Evolutionary conservation across 2,329 filamentous ascomycete genomes (phyloP).

Genomic region (Plectosphaerella plurivora): DNA sequence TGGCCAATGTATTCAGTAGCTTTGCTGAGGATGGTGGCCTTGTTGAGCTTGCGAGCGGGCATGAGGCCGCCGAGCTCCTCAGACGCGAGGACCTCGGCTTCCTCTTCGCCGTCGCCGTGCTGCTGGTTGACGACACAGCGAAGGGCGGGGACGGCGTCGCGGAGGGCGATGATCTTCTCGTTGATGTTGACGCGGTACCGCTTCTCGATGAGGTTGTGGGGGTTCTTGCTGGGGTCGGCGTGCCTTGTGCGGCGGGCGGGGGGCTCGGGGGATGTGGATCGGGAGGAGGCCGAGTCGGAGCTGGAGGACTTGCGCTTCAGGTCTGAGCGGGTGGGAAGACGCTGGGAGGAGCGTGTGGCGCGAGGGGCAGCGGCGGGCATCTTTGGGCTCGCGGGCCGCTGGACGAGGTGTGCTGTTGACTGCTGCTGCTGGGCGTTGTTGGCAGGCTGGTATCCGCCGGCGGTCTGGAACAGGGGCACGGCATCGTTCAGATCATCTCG

Average conservation of each 20-base stretch:
- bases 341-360: constrained; percentile 10
- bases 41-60: constrained; percentile 34
- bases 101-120: constrained; percentile 9
- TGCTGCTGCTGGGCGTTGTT: background rate
- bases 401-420: background rate
- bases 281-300: constrained; percentile 21
- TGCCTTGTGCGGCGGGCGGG: constrained; percentile 21
- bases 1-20: constrained; percentile 32
- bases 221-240: constrained; percentile 61
- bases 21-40: constrained; percentile 36
- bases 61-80: constrained; percentile 24
- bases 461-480: constrained; percentile 18
- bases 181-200: constrained; percentile 79
- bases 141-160: constrained; percentile 60
- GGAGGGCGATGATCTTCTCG: constrained; percentile 73
- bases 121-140: constrained; percentile 28
- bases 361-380: background rate
- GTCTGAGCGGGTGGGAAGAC: constrained; percentile 8
- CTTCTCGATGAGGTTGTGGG: constrained; percentile 84
- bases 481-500: constrained; percentile 17
- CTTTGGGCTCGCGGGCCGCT: background rate
- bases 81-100: constrained; percentile 14
- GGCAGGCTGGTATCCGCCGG: constrained; percentile 6
- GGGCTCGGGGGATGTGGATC: constrained; percentile 34
- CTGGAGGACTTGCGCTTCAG: constrained; percentile 27